Percentiles rank a stretch among this genome's conserved stretches.
These are phyloP conservation scores for Nepenthes mirabilis DNA, from an alignment of 148 eudicot species.

Conservation along the genomic window DNA sequence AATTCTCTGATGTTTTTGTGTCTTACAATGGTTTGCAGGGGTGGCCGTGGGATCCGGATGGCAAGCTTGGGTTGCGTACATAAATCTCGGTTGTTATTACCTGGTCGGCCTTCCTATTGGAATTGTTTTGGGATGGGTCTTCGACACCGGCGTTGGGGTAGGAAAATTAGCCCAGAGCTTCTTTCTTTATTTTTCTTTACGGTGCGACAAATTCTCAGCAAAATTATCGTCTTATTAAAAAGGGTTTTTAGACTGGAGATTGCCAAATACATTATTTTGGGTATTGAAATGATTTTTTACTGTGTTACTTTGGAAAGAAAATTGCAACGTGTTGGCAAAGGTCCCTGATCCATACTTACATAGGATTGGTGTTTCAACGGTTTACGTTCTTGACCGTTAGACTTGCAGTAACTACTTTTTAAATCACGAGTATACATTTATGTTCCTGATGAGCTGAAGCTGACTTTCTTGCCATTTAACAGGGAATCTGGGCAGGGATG, in stretches of 20 bases:
- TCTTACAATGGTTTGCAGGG: slow-evolving; percentile 10
- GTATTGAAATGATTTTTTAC: too few species aligned
- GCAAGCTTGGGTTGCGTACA: slow-evolving; percentile 38
- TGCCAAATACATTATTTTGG: too few species aligned
- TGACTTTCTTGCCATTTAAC: background rate
- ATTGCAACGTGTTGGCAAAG: too few species aligned
- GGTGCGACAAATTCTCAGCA: too few species aligned
- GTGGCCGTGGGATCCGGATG: slow-evolving; percentile 44
- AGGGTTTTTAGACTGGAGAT: background rate
- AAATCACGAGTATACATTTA: too few species aligned
- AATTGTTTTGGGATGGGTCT: slow-evolving; percentile 31
- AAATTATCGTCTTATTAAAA: too few species aligned
- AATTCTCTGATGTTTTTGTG: background rate
- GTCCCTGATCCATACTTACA: too few species aligned
- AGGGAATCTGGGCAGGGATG: slow-evolving; percentile 68
- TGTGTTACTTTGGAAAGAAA: too few species aligned
- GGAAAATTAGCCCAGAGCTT: background rate
- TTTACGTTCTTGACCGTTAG: too few species aligned
- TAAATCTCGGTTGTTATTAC: slow-evolving; percentile 34
- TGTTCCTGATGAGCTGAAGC: too few species aligned
- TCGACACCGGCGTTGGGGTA: slow-evolving; percentile 30
- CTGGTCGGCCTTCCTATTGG: slow-evolving; percentile 35
- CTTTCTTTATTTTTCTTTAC: too few species aligned
- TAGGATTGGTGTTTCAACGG: background rate
- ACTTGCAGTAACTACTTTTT: too few species aligned